phyloP scores from a whole-genome alignment of 352 stramenopile species.

The Thalassiosira ordinaria region DNA sequence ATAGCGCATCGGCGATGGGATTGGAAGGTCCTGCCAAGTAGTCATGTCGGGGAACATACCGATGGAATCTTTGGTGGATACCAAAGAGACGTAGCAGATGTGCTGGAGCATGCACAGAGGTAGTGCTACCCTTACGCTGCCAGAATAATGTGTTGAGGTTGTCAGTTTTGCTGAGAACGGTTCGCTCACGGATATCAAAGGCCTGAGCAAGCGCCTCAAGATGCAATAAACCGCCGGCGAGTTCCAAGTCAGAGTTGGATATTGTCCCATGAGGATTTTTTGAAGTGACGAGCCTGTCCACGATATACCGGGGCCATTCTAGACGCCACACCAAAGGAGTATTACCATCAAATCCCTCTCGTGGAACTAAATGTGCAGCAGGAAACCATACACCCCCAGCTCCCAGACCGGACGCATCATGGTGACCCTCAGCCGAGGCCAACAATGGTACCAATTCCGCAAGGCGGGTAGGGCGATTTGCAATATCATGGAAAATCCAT shows the following conservation, averaged over 20 bases:
- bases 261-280: conserved; percentile 45
- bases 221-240: conserved; percentile 40
- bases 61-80: conserved; percentile 47
- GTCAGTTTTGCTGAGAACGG: conserved; percentile 30
- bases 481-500: not conserved
- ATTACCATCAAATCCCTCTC: not conserved
- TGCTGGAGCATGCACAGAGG: conserved; percentile 21
- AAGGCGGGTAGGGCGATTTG: conserved; percentile 31
- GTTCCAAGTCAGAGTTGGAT: conserved; percentile 49
- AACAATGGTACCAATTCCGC: conserved; percentile 25
- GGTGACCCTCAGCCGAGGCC: conserved; percentile 20
- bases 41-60: conserved; percentile 36
- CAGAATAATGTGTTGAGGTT: conserved; percentile 42
- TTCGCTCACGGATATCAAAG: conserved; percentile 35
- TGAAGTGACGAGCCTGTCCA: conserved; percentile 13
- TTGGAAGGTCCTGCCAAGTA: conserved; percentile 43
- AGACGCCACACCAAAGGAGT: conserved; percentile 34
- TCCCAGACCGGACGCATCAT: conserved; percentile 41
- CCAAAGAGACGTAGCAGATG: conserved; percentile 42
- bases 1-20: conserved; percentile 43
- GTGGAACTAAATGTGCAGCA: not conserved
- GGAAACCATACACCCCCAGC: conserved; percentile 53
- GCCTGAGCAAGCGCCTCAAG: conserved; percentile 19
- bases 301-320: conserved; percentile 19
- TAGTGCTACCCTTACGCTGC: conserved; percentile 45